Conservation (phyloP, 1,139 yeast species). For the Geotrichum phurueaensis region DNA sequence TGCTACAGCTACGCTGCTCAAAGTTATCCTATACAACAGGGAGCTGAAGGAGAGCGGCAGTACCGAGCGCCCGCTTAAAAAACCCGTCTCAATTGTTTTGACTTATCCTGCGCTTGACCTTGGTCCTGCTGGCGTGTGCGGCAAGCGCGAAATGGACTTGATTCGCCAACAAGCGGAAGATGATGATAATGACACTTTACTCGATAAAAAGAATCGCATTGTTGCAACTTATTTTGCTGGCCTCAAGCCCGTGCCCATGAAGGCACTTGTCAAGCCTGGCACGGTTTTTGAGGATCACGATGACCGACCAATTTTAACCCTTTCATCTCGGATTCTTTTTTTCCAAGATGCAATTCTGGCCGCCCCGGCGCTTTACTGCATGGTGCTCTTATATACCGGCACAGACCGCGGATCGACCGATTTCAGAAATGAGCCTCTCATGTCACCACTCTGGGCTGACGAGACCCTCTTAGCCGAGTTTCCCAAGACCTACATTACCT, state of each 20-base stretch:
- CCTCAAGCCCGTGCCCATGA: constrained; percentile 11
- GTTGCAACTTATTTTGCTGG: constrained; percentile 18
- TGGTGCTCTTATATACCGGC: constrained; percentile 22
- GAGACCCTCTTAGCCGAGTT: constrained; percentile 19
- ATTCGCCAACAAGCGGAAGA: constrained; percentile 20
- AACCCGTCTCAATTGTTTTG: constrained; percentile 23
- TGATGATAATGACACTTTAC: constrained; percentile 15
- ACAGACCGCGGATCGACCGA: constrained; percentile 22
- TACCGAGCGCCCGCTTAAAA: constrained; percentile 20
- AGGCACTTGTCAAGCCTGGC: constrained; percentile 14
- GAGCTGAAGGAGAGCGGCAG: constrained; percentile 12
- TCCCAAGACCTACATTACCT: constrained; percentile 21
- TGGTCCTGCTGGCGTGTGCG: constrained; percentile 20
- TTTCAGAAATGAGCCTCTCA: constrained; percentile 19
- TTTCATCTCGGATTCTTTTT: constrained; percentile 21
- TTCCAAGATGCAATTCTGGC: constrained; percentile 20
- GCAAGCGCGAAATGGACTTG: constrained; percentile 21
- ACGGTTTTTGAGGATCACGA: constrained; percentile 7
- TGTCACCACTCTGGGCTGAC: constrained; percentile 22
- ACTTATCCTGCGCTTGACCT: constrained; percentile 23
- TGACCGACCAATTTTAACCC: constrained; percentile 18
- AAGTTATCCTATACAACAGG: constrained; percentile 15
- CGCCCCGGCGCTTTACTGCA: constrained; percentile 19
- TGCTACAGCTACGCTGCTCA: constrained; percentile 19
- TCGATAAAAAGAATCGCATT: constrained; percentile 17